phyloP scores from a whole-genome alignment of 2,329 filamentous ascomycete species.

The Lecanicillium sp. region DNA sequence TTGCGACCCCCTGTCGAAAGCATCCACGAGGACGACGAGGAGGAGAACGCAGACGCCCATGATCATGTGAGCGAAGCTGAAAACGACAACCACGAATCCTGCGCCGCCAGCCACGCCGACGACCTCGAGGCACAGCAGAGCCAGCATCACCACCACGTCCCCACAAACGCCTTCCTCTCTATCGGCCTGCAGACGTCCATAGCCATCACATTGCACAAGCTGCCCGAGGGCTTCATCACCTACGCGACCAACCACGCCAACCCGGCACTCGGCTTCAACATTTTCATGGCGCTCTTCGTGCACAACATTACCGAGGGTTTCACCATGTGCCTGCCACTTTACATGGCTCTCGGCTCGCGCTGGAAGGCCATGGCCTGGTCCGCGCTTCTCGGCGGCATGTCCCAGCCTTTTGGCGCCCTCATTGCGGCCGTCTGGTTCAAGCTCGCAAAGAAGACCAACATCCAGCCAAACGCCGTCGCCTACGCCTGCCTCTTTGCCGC shows the following conservation, averaged over 20 bases:
- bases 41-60: slow-evolving; percentile 33
- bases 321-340: slow-evolving; percentile 85
- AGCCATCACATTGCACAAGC: slow-evolving; percentile 92
- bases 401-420: slow-evolving; percentile 79
- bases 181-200: slow-evolving; percentile 95
- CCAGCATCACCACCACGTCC: slow-evolving; percentile 91
- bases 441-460: slow-evolving; percentile 49
- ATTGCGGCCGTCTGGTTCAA: slow-evolving; percentile 84
- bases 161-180: slow-evolving; percentile 85
- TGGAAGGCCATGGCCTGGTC: slow-evolving; percentile 79
- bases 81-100: slow-evolving; percentile 17
- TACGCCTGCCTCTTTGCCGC: slow-evolving; percentile 82
- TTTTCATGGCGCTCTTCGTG: slow-evolving; percentile 93
- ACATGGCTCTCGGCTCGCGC: slow-evolving; percentile 79
- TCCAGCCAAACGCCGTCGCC: slow-evolving; percentile 47
- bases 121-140: slow-evolving; percentile 45
- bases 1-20: slow-evolving; percentile 16
- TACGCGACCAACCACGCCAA: slow-evolving; percentile 97
- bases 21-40: slow-evolving; percentile 16
- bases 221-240: slow-evolving; percentile 82
- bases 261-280: slow-evolving; percentile 77
- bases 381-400: slow-evolving; percentile 75
- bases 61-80: slow-evolving; percentile 24
- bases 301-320: slow-evolving; percentile 99
- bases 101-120: slow-evolving; percentile 27